Conservation (phyloP, 2,329 filamentous ascomycete species). For the Penicillium nordicum region DNA sequence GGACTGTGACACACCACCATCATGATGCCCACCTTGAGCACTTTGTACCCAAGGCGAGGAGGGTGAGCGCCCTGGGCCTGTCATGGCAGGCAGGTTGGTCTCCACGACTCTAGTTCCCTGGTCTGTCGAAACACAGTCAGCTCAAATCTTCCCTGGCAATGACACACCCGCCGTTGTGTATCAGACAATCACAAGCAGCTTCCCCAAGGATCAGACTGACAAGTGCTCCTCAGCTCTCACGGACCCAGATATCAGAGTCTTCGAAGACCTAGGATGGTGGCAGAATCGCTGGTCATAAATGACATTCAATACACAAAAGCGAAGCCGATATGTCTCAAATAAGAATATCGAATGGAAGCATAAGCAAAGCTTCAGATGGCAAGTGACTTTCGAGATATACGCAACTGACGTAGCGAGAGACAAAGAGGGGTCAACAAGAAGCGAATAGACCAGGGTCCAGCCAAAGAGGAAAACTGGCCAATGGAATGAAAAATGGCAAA, state of each 20-base stretch:
- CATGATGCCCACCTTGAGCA: slow-evolving; percentile 20
- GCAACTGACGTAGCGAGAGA: slow-evolving; percentile 3
- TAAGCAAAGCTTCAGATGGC: neutral
- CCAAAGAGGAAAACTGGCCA: slow-evolving; percentile 10
- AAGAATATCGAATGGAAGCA: neutral
- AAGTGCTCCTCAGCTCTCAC: neutral
- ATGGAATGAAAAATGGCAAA: neutral
- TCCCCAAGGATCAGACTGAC: neutral
- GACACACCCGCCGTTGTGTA: neutral
- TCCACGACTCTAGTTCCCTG: slow-evolving; percentile 9
- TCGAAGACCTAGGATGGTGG: neutral
- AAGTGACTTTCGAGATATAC: neutral
- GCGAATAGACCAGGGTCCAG: slow-evolving; percentile 15
- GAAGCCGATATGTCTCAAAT: neutral
- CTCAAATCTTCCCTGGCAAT: neutral
- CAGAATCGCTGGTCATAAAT: neutral
- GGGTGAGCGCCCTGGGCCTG: slow-evolving; percentile 32
- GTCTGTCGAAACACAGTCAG: neutral
- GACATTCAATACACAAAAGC: neutral
- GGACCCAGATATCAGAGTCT: neutral
- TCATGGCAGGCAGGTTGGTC: slow-evolving; percentile 30
- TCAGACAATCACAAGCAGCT: neutral
- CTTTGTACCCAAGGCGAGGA: slow-evolving; percentile 34
- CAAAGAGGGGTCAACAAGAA: slow-evolving; percentile 18
- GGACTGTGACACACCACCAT: slow-evolving; percentile 12